These are phyloP conservation scores for Trichosporon inkin DNA, from an alignment of 1,284 basidiomycete genomes.

Conservation along the genomic window DNA sequence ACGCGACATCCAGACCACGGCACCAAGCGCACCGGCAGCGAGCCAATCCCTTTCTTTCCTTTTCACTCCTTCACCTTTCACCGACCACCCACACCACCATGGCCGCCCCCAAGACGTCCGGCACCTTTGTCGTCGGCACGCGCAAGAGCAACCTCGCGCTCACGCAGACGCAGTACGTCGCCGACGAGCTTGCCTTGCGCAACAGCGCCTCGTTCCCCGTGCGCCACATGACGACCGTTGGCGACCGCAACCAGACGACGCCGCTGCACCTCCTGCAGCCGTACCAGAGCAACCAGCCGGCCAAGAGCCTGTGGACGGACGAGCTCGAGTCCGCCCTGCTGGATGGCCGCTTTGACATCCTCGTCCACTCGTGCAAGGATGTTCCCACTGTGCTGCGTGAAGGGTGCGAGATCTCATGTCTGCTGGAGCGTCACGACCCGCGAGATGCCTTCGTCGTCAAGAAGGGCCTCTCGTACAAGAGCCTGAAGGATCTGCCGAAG, in stretches of 20 bases:
- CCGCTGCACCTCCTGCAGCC: slow-evolving; percentile 54
- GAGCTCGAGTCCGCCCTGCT: slow-evolving; percentile 83
- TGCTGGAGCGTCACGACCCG: slow-evolving; percentile 83
- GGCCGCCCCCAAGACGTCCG: slow-evolving; percentile 3
- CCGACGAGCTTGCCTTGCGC: slow-evolving; percentile 57
- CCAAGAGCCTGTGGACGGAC: slow-evolving; percentile 90
- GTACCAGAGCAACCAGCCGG: slow-evolving; percentile 48
- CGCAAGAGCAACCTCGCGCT: slow-evolving; percentile 79
- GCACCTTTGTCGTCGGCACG: slow-evolving; percentile 64
- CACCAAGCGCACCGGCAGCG: background rate
- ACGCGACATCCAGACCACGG: background rate
- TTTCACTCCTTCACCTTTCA: background rate
- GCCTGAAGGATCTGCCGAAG: slow-evolving; percentile 75
- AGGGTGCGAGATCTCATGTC: slow-evolving; percentile 79
- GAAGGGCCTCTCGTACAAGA: slow-evolving; percentile 66
- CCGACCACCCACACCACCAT: background rate
- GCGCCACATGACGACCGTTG: slow-evolving; percentile 81
- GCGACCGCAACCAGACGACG: slow-evolving; percentile 80
- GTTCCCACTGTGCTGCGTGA: slow-evolving; percentile 81
- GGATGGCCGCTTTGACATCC: slow-evolving; percentile 74
- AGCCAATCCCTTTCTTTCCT: background rate
- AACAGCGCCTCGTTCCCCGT: slow-evolving; percentile 61
- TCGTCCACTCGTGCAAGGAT: slow-evolving; percentile 93
- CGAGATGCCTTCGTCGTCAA: slow-evolving; percentile 87
- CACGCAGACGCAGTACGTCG: slow-evolving; percentile 75